These are phyloP conservation scores for Eucalyptus sp. DNA, from an alignment of 345 rosid species.

Conservation along the genomic window DNA sequence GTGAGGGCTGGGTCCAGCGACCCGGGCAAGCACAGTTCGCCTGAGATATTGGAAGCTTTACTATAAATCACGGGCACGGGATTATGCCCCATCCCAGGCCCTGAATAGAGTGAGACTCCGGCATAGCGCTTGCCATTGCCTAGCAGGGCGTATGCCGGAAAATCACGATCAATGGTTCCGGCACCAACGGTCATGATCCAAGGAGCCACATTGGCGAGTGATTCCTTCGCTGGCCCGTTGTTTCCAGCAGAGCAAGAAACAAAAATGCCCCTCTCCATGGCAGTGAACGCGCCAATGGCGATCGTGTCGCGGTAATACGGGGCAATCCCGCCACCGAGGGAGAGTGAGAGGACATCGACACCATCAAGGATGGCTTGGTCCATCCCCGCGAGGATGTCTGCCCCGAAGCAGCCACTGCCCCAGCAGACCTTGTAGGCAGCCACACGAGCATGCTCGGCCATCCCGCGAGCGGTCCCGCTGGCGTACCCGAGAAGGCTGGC, in stretches of 20 bases:
- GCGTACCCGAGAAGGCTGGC: conserved; percentile 86
- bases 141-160: conserved; percentile 49
- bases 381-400: conserved; percentile 85
- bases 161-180: conserved; percentile 75
- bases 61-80: conserved; percentile 44
- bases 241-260: conserved; percentile 87
- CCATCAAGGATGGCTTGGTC: conserved; percentile 81
- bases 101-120: conserved; percentile 78
- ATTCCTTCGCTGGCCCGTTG: conserved; percentile 48
- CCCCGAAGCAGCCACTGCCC: conserved; percentile 57
- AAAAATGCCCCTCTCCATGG: conserved; percentile 73
- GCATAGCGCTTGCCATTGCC: conserved; percentile 31
- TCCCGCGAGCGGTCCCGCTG: conserved; percentile 70
- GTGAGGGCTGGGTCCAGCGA: conserved; percentile 44
- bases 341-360: conserved; percentile 73
- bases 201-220: conserved; percentile 77
- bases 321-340: conserved; percentile 77
- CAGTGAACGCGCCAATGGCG: conserved; percentile 70
- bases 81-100: conserved; percentile 53
- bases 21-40: conserved; percentile 57
- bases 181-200: conserved; percentile 98
- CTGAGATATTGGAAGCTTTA: conserved; percentile 21
- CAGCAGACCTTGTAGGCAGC: conserved; percentile 89
- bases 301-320: conserved; percentile 61
- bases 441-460: conserved; percentile 65